Conservation (phyloP, 148 eudicot species). For the Tetragonia tetragonoides region DNA sequence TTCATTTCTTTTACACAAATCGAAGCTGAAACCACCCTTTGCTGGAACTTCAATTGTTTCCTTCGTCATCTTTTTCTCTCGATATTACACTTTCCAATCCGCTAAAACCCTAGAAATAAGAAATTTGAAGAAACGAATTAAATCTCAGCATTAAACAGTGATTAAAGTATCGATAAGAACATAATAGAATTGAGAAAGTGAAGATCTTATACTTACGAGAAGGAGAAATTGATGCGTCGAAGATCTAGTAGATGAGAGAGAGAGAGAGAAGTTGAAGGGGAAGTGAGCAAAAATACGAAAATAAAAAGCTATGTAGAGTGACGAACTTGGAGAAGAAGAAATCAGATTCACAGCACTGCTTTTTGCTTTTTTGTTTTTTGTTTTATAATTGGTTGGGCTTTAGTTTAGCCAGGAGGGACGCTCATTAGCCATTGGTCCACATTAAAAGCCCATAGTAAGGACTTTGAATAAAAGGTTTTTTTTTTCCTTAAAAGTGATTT, state of each 20-base stretch:
- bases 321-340: constrained; percentile 29
- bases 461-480: no score
- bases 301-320: neutral
- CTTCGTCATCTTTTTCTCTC: constrained; percentile 41
- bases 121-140: neutral
- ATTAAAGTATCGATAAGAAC: neutral
- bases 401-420: no score
- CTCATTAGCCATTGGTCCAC: neutral
- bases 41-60: constrained; percentile 45
- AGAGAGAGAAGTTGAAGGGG: neutral
- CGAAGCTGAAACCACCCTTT: constrained; percentile 73
- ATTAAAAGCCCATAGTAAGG: no score
- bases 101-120: constrained; percentile 19
- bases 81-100: neutral
- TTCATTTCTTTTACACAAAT: constrained; percentile 67
- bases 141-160: neutral
- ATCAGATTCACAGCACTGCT: constrained; percentile 4
- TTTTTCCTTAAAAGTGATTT: no score
- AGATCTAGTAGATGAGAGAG: constrained; percentile 3
- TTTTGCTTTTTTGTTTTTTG: neutral
- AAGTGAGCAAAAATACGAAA: neutral
- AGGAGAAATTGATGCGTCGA: neutral
- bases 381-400: no score
- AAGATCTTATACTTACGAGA: neutral
- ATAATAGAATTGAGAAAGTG: neutral